Conservation (phyloP, 768 basidiomycete species). For the Leccinum boreale region DNA sequence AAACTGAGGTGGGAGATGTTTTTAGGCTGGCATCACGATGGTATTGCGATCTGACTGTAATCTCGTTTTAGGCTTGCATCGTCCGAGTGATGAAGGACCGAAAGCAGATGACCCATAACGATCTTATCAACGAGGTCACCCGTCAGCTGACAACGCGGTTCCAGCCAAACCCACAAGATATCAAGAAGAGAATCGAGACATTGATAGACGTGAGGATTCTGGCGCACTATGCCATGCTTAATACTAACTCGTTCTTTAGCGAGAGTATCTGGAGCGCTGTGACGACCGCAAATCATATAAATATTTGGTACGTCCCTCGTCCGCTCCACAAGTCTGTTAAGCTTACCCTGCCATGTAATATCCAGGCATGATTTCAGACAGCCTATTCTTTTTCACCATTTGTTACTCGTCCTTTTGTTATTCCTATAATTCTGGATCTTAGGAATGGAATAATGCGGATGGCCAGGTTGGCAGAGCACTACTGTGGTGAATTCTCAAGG, state of each 20-base stretch:
- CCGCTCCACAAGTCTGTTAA: not conserved
- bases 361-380: conserved; percentile 25
- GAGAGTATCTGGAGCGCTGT: conserved; percentile 91
- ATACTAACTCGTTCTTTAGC: conserved; percentile 40
- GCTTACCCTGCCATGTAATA: not conserved
- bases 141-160: conserved; percentile 83
- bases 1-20: conserved; percentile 68
- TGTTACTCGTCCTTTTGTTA: not conserved
- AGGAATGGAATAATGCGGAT: not conserved
- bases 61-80: conserved; percentile 79
- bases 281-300: conserved; percentile 87
- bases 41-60: not conserved
- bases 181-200: conserved; percentile 92
- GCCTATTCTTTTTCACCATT: not conserved
- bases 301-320: conserved; percentile 49
- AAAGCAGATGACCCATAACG: conserved; percentile 84
- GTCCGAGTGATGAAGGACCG: conserved; percentile 98
- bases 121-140: conserved; percentile 88
- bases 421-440: not conserved
- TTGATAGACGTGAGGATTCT: conserved; percentile 76
- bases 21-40: not conserved
- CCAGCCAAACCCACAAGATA: conserved; percentile 76
- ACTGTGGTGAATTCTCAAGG: not conserved
- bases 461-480: not conserved
- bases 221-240: not conserved